Percentiles rank a stretch among this genome's conserved stretches.
Evolutionary conservation across 805 yeast species (phyloP).

Genomic region (Yarrowia sp.): DNA sequence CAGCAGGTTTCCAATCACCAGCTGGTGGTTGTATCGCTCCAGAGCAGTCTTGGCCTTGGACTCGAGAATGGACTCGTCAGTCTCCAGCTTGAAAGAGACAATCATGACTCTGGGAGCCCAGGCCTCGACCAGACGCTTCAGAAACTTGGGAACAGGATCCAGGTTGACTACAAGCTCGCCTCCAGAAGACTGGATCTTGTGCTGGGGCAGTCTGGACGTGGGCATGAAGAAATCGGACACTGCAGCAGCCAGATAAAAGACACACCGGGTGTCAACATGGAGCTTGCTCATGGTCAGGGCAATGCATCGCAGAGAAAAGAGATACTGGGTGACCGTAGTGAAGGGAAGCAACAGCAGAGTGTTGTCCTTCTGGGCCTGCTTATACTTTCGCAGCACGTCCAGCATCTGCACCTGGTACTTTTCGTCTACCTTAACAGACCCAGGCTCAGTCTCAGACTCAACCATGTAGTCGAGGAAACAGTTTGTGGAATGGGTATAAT

Average conservation of each 20-base stretch:
- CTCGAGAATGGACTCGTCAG: slow-evolving; percentile 74
- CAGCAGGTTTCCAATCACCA: slow-evolving; percentile 91
- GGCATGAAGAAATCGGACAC: slow-evolving; percentile 97
- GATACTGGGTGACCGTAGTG: slow-evolving; percentile 93
- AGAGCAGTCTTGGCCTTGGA: slow-evolving; percentile 81
- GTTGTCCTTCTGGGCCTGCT: slow-evolving; percentile 57
- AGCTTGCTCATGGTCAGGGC: slow-evolving; percentile 62
- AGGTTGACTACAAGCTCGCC: slow-evolving; percentile 84
- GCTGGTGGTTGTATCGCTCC: slow-evolving; percentile 85
- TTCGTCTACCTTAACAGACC: slow-evolving; percentile 64
- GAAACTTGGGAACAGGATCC: slow-evolving; percentile 96
- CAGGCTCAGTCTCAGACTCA: slow-evolving; percentile 49
- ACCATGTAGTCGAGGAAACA: slow-evolving; percentile 86
- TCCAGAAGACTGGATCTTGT: slow-evolving; percentile 85
- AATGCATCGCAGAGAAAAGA: slow-evolving; percentile 77
- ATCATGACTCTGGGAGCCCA: slow-evolving; percentile 98
- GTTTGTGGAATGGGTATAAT: slow-evolving; percentile 78
- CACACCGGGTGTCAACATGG: slow-evolving; percentile 52
- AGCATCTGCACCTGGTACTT: slow-evolving; percentile 68
- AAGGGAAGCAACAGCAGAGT: slow-evolving; percentile 78
- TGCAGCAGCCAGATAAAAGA: slow-evolving; percentile 95
- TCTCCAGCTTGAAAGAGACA: slow-evolving; percentile 91
- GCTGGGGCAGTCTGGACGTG: slow-evolving; percentile 82
- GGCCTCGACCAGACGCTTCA: slow-evolving; percentile 81
- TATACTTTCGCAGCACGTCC: slow-evolving; percentile 60